These are phyloP conservation scores for Acephala macrosclerotiorum DNA, from an alignment of 2,329 filamentous ascomycete genomes.

Conservation along the genomic window DNA sequence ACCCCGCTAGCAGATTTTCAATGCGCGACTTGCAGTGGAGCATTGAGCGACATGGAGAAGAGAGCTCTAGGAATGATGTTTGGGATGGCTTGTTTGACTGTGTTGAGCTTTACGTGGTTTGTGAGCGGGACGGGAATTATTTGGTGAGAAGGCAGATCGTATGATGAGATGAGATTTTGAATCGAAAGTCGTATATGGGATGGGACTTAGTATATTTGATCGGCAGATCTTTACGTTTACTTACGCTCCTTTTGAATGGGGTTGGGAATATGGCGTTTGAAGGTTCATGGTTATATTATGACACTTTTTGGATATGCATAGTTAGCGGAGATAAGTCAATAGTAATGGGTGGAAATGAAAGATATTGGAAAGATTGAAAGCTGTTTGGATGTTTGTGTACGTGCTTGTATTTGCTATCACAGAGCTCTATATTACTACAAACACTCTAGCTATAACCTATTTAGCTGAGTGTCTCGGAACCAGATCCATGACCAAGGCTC, in stretches of 20 bases:
- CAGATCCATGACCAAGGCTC: too few species aligned
- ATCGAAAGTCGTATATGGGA: slow-evolving; percentile 11
- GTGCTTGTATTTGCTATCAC: neutral
- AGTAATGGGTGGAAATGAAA: slow-evolving; percentile 19
- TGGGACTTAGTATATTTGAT: slow-evolving; percentile 23
- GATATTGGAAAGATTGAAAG: slow-evolving; percentile 7
- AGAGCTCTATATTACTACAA: neutral
- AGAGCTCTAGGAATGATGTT: slow-evolving; percentile 58
- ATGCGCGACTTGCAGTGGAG: slow-evolving; percentile 65
- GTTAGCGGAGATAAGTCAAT: slow-evolving; percentile 28
- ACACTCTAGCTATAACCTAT: neutral
- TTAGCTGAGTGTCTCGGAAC: neutral
- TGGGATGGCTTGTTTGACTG: slow-evolving; percentile 62
- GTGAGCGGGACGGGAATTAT: slow-evolving; percentile 54
- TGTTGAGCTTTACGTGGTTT: slow-evolving; percentile 71
- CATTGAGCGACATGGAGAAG: slow-evolving; percentile 54
- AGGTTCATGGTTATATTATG: slow-evolving; percentile 18
- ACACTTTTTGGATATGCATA: slow-evolving; percentile 30
- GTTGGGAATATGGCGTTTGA: slow-evolving; percentile 29
- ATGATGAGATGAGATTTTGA: slow-evolving; percentile 7
- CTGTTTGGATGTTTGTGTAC: slow-evolving; percentile 8
- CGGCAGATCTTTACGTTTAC: slow-evolving; percentile 14
- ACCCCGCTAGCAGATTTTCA: slow-evolving; percentile 58
- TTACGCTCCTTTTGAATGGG: slow-evolving; percentile 31
- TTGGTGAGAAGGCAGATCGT: slow-evolving; percentile 35